Evolutionary conservation across 129 eudicot genomes (phyloP).

Genomic region (Silybum marianum): DNA sequence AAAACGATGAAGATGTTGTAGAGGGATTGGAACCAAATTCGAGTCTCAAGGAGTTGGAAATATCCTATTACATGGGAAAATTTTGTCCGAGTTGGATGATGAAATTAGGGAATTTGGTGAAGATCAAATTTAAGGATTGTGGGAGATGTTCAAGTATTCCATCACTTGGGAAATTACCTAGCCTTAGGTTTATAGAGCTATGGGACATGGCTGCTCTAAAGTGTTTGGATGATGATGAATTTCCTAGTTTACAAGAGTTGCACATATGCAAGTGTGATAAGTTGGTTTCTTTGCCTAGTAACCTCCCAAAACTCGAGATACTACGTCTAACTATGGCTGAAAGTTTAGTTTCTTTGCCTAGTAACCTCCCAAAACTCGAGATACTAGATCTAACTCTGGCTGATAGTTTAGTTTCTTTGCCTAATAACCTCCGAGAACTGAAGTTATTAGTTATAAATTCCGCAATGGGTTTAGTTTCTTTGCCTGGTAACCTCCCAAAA

Average conservation of each 20-base stretch:
- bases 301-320: no score
- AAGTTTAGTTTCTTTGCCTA: no score
- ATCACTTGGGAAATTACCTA: conserved; percentile 21
- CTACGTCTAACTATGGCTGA: no score
- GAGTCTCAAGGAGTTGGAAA: neutral
- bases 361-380: no score
- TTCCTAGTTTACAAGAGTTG: conserved; percentile 7
- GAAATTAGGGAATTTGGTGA: neutral
- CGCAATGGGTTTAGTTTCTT: no score
- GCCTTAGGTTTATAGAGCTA: neutral
- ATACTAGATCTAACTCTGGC: no score
- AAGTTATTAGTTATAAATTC: no score
- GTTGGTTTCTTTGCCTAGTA: no score
- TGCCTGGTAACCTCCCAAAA: no score
- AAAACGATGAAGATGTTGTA: conserved; percentile 14
- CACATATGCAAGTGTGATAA: neutral
- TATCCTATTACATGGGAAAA: neutral
- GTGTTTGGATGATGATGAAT: neutral
- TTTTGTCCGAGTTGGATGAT: conserved; percentile 20
- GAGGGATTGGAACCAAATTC: conserved; percentile 27
- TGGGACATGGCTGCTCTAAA: neutral
- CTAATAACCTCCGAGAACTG: no score
- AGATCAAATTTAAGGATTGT: neutral
- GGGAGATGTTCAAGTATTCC: neutral
- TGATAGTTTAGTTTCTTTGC: no score